A percentile compares a stretch with the other conserved stretches of the same genome.
Conservation (phyloP, 768 basidiomycete species). For the Cubamyces sp. region DNA sequence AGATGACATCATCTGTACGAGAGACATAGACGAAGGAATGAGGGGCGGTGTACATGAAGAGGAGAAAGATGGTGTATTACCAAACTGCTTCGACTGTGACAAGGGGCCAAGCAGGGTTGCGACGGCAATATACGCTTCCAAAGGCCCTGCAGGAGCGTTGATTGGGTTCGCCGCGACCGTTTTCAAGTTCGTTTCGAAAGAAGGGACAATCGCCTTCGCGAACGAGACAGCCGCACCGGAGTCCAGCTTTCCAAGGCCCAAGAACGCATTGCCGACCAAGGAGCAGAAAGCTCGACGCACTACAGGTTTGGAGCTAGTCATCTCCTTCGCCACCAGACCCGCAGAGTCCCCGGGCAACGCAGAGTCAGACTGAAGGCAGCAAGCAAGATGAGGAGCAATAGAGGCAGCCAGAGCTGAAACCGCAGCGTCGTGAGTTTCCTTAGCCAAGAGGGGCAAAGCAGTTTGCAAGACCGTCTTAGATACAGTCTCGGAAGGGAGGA, state of each 20-base stretch:
- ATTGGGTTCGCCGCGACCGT: conserved; percentile 63
- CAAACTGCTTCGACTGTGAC: conserved; percentile 51
- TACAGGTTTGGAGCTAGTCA: conserved; percentile 67
- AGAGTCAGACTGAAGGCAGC: conserved; percentile 49
- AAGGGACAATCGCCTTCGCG: conserved; percentile 55
- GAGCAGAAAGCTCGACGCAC: conserved; percentile 64
- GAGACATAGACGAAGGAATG: conserved; percentile 15
- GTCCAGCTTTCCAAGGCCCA: conserved; percentile 45
- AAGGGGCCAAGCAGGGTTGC: conserved; percentile 70
- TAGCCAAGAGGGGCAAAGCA: conserved; percentile 53
- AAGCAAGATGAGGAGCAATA: conserved; percentile 61
- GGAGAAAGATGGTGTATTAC: conserved; percentile 42
- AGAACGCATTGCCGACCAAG: conserved; percentile 64
- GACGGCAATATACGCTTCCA: conserved; percentile 83
- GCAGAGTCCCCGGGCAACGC: conserved; percentile 49
- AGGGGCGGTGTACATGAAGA: conserved; percentile 13
- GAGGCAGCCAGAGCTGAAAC: conserved; percentile 55
- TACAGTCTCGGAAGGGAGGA: conserved; percentile 53
- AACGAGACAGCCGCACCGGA: conserved; percentile 53
- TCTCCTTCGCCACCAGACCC: conserved; percentile 67
- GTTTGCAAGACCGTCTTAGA: conserved; percentile 51
- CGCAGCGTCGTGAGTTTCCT: conserved; percentile 80
- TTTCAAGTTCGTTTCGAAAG: conserved; percentile 75
- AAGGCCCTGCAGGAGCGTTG: conserved; percentile 61
- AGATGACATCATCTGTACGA: conserved; percentile 49